Evolutionary conservation across 495 filamentous ascomycete species (phyloP).

Genomic region (Sporormia fimetaria): DNA sequence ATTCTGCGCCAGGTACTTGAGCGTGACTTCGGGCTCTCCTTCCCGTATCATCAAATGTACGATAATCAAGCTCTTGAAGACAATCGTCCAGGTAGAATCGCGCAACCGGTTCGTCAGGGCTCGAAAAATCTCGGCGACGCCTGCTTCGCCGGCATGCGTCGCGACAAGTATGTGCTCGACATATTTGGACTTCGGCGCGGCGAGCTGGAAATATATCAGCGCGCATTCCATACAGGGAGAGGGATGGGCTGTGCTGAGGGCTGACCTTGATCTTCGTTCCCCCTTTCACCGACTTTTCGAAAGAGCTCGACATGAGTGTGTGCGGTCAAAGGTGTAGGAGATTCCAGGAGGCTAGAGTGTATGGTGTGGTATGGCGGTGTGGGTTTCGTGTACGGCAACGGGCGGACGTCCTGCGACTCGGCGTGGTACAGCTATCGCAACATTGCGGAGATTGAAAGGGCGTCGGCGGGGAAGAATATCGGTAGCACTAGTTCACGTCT

Average conservation of each 20-base stretch:
- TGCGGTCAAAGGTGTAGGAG: neutral
- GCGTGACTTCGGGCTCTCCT: slow-evolving; percentile 77
- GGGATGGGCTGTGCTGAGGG: slow-evolving; percentile 5
- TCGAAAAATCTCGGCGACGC: slow-evolving; percentile 91
- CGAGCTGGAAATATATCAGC: slow-evolving; percentile 47
- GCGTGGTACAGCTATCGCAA: slow-evolving; percentile 5
- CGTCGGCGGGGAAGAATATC: slow-evolving; percentile 12
- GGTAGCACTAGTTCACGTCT: slow-evolving; percentile 1
- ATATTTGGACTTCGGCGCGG: slow-evolving; percentile 97
- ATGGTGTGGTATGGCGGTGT: neutral
- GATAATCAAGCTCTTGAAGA: slow-evolving; percentile 92
- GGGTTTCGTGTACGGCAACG: neutral
- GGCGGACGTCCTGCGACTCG: neutral
- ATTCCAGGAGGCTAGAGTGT: slow-evolving; percentile 2
- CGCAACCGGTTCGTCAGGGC: slow-evolving; percentile 76
- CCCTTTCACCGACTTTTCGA: slow-evolving; percentile 40
- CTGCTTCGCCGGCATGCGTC: slow-evolving; percentile 88
- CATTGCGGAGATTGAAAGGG: slow-evolving; percentile 5
- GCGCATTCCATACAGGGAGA: neutral
- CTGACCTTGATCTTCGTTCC: slow-evolving; percentile 64
- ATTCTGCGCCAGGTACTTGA: slow-evolving; percentile 74
- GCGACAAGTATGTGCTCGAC: slow-evolving; percentile 96
- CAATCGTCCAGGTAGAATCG: slow-evolving; percentile 94
- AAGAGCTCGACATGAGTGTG: slow-evolving; percentile 33
- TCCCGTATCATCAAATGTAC: slow-evolving; percentile 96